These are phyloP conservation scores for Lecanicillium sp. DNA, from an alignment of 2,329 filamentous ascomycete genomes.

Conservation along the genomic window DNA sequence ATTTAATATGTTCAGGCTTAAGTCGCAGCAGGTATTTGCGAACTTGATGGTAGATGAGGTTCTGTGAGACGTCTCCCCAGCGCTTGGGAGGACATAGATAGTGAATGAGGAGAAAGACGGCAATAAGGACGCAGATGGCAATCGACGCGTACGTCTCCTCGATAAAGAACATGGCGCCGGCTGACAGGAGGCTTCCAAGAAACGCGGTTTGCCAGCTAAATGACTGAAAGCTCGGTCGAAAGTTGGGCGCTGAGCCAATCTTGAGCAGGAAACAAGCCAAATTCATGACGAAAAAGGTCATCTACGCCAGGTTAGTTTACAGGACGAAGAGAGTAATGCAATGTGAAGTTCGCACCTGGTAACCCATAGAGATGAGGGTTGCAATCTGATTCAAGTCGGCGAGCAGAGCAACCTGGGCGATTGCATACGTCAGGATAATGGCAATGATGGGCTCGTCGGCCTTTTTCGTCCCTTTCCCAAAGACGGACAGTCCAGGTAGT, in stretches of 20 bases:
- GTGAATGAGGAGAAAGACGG: slow-evolving; percentile 79
- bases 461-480: slow-evolving; percentile 64
- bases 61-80: slow-evolving; percentile 87
- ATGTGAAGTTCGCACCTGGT: slow-evolving; percentile 48
- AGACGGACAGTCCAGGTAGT: slow-evolving; percentile 66
- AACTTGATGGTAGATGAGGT: slow-evolving; percentile 78
- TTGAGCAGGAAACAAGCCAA: slow-evolving; percentile 81
- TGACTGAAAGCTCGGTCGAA: slow-evolving; percentile 80
- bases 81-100: slow-evolving; percentile 79
- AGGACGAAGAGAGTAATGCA: slow-evolving; percentile 11
- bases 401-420: slow-evolving; percentile 73
- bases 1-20: slow-evolving; percentile 84
- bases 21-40: slow-evolving; percentile 80
- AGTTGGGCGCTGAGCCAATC: slow-evolving; percentile 82
- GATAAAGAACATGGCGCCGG: slow-evolving; percentile 82
- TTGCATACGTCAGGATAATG: slow-evolving; percentile 65
- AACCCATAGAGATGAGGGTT: slow-evolving; percentile 84
- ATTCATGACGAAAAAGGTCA: slow-evolving; percentile 88
- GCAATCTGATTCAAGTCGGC: slow-evolving; percentile 84
- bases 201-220: slow-evolving; percentile 82
- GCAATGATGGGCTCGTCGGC: slow-evolving; percentile 70
- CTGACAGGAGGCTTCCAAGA: slow-evolving; percentile 66
- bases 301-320: slow-evolving; percentile 30
- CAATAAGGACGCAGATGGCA: slow-evolving; percentile 64
- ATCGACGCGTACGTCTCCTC: slow-evolving; percentile 72